Evolutionary conservation across 2,329 filamentous ascomycete species (phyloP).

Genomic region (Aureobasidium namibiae): DNA sequence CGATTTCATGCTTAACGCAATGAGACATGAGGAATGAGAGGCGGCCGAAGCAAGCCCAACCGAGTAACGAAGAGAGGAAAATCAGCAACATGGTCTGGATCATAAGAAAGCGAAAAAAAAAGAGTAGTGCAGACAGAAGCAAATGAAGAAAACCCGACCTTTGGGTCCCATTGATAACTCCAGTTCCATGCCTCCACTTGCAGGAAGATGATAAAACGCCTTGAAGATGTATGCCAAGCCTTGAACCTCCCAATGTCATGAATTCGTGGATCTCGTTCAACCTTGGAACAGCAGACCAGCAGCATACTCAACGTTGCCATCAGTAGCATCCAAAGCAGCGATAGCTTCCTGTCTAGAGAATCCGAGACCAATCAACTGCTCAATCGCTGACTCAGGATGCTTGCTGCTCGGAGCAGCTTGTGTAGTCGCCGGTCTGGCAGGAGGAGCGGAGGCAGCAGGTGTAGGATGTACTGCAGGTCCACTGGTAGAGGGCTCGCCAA

Average conservation of each 20-base stretch:
- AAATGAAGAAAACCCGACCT: neutral
- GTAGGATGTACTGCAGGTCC: constrained; percentile 14
- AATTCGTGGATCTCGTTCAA: constrained; percentile 5
- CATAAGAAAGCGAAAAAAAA: neutral
- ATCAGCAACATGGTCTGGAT: neutral
- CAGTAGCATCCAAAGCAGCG: constrained; percentile 70
- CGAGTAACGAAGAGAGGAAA: neutral
- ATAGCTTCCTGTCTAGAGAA: constrained; percentile 70
- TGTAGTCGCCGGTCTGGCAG: constrained; percentile 10
- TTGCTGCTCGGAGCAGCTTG: constrained; percentile 20
- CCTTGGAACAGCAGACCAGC: constrained; percentile 62
- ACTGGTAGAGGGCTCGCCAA: constrained; percentile 17
- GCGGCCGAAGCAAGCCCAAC: neutral
- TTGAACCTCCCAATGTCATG: neutral
- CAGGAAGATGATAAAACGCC: neutral
- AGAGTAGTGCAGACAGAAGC: neutral
- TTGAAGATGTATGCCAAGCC: neutral
- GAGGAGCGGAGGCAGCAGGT: constrained; percentile 12
- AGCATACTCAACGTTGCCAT: constrained; percentile 82
- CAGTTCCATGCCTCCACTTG: neutral
- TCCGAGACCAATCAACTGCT: constrained; percentile 68
- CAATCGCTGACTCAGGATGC: constrained; percentile 59
- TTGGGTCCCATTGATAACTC: neutral
- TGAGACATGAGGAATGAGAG: neutral
- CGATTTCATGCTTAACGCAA: neutral